phyloP scores from a whole-genome alignment of 495 filamentous ascomycete species.

The Lentithecium fluviatile region DNA sequence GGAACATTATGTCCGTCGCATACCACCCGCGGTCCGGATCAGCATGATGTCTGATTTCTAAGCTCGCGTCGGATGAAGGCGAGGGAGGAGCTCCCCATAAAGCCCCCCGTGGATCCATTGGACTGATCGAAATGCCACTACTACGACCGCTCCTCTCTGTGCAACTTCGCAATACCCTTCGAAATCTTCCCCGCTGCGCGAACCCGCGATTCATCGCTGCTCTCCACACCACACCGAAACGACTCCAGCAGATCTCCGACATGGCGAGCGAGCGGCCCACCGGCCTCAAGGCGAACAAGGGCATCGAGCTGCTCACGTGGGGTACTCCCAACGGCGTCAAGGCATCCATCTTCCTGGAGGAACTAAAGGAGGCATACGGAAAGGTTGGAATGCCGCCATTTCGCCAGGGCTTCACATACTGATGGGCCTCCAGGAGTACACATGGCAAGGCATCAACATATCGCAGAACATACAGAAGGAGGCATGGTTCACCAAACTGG shows the following conservation, averaged over 20 bases:
- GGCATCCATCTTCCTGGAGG: constrained; percentile 43
- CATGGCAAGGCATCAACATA: constrained; percentile 42
- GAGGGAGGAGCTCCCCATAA: background rate
- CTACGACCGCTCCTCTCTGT: background rate
- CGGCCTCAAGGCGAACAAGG: constrained; percentile 55
- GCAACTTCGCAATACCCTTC: constrained; percentile 1
- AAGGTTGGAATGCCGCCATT: constrained; percentile 2
- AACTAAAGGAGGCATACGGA: constrained; percentile 44
- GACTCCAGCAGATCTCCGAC: constrained; percentile 14
- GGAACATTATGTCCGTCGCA: too few species aligned
- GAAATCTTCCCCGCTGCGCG: constrained; percentile 1
- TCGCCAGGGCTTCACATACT: background rate
- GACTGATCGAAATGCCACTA: constrained; percentile 13
- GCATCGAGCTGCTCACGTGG: constrained; percentile 55
- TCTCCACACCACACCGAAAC: constrained; percentile 21
- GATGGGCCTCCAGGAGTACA: constrained; percentile 35
- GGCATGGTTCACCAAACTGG: constrained; percentile 42
- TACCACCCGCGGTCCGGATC: too few species aligned
- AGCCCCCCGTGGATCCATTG: constrained; percentile 5
- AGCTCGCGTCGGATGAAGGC: background rate
- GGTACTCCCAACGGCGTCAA: constrained; percentile 39
- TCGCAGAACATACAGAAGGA: constrained; percentile 44
- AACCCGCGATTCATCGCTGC: background rate
- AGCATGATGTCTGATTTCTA: too few species aligned
- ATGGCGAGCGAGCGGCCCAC: constrained; percentile 42